Base-by-base conservation (phyloP, 768 basidiomycete genomes). In the Kondoa malvinella region DNA sequence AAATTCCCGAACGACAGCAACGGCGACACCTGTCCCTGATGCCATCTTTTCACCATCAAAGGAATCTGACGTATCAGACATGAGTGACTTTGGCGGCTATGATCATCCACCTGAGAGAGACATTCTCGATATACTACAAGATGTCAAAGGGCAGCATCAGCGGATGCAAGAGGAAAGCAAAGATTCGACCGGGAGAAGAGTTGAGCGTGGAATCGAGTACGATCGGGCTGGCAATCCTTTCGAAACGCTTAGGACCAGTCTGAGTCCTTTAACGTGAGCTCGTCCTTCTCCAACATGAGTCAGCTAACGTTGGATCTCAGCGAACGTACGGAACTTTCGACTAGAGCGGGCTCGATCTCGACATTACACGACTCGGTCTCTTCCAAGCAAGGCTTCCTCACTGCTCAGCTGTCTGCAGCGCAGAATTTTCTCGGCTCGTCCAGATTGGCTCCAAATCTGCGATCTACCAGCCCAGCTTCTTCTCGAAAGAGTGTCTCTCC, bases 281-380 rank as follows among this genome's bases (percentile, higher is more conserved):
- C 33, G 27, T 25, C 30, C 27, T 25, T 33, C 61, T 63, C 21
- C 30, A 63, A n/a, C 27, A 8, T 15, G 26, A 31, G 8, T 17
- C 12, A 63, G 32, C 32, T 63, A 8, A 63, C 58, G 58, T 63
- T n/a, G n/a, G 61, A 17, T 4, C 29, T 32, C 61, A 63, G 61
- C 30, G 61, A 63, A 29, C n/a, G 31, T 16, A 63, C 61, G 14
- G 61, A 60, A 31, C 27, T 31, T 26, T 27, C 61, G 26, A 27
- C 61, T 63, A 27, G 33, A 27, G 14, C 27, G 17, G 15, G 27
- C 16, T 27, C 27, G 16, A 32, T 63, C n/a, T 63, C 61, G 16
- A 30, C 61, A 27, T 33, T 63, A 8, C 30, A 34, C 27, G 61
- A 63, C 61, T 27, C 15, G 3, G 15, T 29, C 8, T 27, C 61